phyloP scores from a whole-genome alignment of 768 basidiomycete genomes.

The Leccinum longicurvipes region DNA sequence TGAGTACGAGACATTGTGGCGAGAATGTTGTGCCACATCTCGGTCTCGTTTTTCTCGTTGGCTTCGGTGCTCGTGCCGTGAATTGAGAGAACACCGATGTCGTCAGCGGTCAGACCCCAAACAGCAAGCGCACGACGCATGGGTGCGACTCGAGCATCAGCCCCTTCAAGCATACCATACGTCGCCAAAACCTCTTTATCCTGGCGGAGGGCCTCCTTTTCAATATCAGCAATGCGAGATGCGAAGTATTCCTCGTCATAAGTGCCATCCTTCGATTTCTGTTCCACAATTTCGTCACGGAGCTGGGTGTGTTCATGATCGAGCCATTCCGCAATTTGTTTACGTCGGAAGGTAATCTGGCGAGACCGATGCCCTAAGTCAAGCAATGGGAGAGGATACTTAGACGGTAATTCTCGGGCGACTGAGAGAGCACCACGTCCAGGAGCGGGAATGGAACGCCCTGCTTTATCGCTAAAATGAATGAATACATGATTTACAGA shows the following conservation, averaged over 20 bases:
- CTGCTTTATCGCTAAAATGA: constrained; percentile 84
- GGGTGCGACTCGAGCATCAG: constrained; percentile 82
- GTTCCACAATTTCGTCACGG: constrained; percentile 68
- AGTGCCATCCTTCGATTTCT: constrained; percentile 49
- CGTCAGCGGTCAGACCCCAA: constrained; percentile 93
- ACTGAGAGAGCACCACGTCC: constrained; percentile 89
- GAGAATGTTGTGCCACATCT: constrained; percentile 95
- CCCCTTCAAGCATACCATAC: constrained; percentile 93
- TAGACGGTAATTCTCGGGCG: constrained; percentile 79
- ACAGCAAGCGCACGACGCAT: constrained; percentile 94
- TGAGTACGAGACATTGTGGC: constrained; percentile 82
- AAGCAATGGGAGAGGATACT: constrained; percentile 76
- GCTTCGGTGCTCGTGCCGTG: constrained; percentile 87
- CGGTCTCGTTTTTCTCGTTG: constrained; percentile 96
- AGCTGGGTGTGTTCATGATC: constrained; percentile 83
- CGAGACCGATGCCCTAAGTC: constrained; percentile 86
- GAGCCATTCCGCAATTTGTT: constrained; percentile 94
- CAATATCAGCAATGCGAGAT: constrained; percentile 76
- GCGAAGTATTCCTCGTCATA: constrained; percentile 69
- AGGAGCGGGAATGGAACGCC: constrained; percentile 95
- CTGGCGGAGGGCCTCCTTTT: constrained; percentile 86
- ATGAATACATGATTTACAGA: constrained; percentile 2
- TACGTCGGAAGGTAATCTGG: constrained; percentile 93
- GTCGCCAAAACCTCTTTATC: constrained; percentile 91
- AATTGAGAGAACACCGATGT: constrained; percentile 86